A percentile compares a stretch with the other conserved stretches of the same genome.
These are phyloP conservation scores for Phaseolus coccineus DNA, from an alignment of 331 rosid species.

Conservation along the genomic window DNA sequence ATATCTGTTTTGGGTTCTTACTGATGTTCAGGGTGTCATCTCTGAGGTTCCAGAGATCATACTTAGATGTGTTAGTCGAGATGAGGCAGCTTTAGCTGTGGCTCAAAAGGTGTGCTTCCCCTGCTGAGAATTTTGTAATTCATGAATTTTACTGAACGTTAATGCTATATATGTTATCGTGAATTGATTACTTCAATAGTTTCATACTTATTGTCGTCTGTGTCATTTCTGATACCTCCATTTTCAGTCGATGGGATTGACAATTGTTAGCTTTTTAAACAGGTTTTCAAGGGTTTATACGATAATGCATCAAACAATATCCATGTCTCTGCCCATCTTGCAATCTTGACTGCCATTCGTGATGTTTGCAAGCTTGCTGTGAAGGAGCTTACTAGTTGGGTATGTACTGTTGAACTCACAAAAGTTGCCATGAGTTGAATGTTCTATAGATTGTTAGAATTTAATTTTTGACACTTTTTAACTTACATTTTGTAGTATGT, in stretches of 20 bases:
- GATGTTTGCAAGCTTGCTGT: slow-evolving; percentile 99
- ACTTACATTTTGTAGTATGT: neutral
- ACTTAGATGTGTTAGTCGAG: slow-evolving; percentile 88
- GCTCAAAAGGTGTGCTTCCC: slow-evolving; percentile 81
- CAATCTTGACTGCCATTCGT: slow-evolving; percentile 90
- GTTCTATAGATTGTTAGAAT: neutral
- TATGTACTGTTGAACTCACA: slow-evolving; percentile 49
- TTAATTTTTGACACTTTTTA: neutral
- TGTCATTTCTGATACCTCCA: neutral
- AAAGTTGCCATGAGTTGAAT: neutral
- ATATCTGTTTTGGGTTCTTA: slow-evolving; percentile 26
- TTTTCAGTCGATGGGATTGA: slow-evolving; percentile 25
- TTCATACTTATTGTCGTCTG: neutral
- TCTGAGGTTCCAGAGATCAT: slow-evolving; percentile 95
- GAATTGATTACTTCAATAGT: slow-evolving; percentile 25
- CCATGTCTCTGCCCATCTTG: slow-evolving; percentile 82
- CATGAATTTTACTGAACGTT: slow-evolving; percentile 12
- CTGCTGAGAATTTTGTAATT: slow-evolving; percentile 1
- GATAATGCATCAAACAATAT: slow-evolving; percentile 77
- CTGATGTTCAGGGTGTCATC: slow-evolving; percentile 64
- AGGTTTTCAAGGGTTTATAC: slow-evolving; percentile 90
- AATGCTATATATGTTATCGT: slow-evolving; percentile 1
- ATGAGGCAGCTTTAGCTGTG: slow-evolving; percentile 99
- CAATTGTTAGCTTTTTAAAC: slow-evolving; percentile 13
- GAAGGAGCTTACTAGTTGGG: slow-evolving; percentile 98